Base-by-base conservation (phyloP, 192 early-diverging fungal genomes). In the Podila epigama region DNA sequence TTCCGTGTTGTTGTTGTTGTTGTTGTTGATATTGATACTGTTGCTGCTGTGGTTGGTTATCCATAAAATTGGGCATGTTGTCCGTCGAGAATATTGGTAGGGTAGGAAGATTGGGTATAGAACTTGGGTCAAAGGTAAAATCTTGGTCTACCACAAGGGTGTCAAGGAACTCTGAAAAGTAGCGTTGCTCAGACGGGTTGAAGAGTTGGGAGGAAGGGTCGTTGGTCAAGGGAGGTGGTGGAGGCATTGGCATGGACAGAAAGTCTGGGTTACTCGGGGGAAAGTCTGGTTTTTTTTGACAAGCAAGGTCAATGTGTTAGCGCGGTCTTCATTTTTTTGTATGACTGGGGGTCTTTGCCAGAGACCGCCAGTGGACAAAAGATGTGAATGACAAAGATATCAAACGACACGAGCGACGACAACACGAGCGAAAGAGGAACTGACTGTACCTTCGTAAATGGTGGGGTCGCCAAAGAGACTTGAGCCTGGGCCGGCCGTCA, bases 151-250 rank as follows among this genome's bases (percentile, higher is more conserved):
- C 68, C 51, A 82, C 82, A 50, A 87, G 62, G 3, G 75, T 68
- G 42, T 87, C 85, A 53, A 87, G 58, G 69, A 87, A 87, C 64
- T 87, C 79, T n/a, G 73, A 75, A 35, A 87, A 84, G 32, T 80
- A 73, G 32, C 68, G 75, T 51, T 83, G 83, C 40, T 87, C 85
- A 27, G 73, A 77, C 4, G 73, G 61, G 48, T 77, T 77, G 56
- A 77, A 68, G 56, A 77, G 66, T 27, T 42, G 36, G 42, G 59
- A 51, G 5, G 73, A 63, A 15, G 73, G 66, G 29, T 77, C 73
- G 16, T 33, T 31, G 5, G 55, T 51, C 29, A 77, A 28, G 0
- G 51, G 20, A 13, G 56, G 37, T 1, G 64, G 65, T 5, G 65
- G 61, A 6, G 64, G 56, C 3, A 39, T 59, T 11, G 73, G 65